Evolutionary conservation across 2,329 filamentous ascomycete species (phyloP), one percentile per base, ranked within the genome.

Genomic region (Akanthomyces dipterigenus): DNA sequence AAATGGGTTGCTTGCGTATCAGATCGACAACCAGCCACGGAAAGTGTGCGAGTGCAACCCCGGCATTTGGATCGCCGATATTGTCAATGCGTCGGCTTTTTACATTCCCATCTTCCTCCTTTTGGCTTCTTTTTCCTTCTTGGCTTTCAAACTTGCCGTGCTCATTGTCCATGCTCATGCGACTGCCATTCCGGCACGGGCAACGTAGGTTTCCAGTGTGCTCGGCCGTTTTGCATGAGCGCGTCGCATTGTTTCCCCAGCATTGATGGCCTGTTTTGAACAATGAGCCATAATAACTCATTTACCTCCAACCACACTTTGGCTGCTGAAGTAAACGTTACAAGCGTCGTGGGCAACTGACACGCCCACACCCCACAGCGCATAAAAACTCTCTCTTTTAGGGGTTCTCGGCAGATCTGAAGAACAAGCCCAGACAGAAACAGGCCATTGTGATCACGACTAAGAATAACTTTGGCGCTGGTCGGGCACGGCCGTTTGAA

Each of bases 41-140:
- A 59, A 51, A 51, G 46, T 59, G 31, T 51, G 46, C 48, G 56
- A 59, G 24, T 24, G 18, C 36, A 59, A 57, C 56, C 56, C 56
- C 45, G 18, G 46, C 24, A 59, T 43, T 51, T 38, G 34, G 45
- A 58, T 58, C 55, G 20, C 31, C 45, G 55, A 50, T 49, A 24
- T 40, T 16, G 14, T 18, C 3, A 18, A 36, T 18, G 45, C 45
- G 8, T 48, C 16, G 22, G 14, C 40, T 16, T 26, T 31, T 34
- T 11, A 20, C 3, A 22, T 42, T 31, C 4, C n/a, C 28, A 9
- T 24, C 31, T 20, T 36, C 18, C 7, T 12, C 42, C 36, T 26
- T 8, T 14, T 14, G 26, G n/a, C 24, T 43, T 43, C 3, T 38
- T n/a, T 14, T 28, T 3, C 22, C 9, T 42, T 55, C 24, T 14